Percentiles rank a stretch among this genome's conserved stretches.
These are phyloP conservation scores for Lathyrus oleraceus DNA, from an alignment of 306 rosid genomes.

Conservation along the genomic window DNA sequence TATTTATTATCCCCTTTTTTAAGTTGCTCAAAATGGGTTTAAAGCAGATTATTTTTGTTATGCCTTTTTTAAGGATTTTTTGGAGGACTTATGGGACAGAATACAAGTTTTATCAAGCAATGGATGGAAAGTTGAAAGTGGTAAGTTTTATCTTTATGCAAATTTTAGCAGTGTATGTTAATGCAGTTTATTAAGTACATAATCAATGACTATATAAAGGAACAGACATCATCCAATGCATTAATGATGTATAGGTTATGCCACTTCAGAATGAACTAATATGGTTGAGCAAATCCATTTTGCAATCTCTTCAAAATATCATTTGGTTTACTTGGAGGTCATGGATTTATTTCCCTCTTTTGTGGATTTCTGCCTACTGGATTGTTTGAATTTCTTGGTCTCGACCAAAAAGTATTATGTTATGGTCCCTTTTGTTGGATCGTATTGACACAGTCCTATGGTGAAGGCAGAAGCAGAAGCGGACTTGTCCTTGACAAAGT, in stretches of 20 bases:
- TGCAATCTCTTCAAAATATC: slow-evolving; percentile 15
- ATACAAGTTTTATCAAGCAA: slow-evolving; percentile 63
- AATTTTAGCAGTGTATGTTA: neutral
- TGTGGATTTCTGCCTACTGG: neutral
- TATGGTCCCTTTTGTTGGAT: too few relatives aligned
- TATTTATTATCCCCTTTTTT: neutral
- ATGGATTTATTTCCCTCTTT: neutral
- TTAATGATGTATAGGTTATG: neutral
- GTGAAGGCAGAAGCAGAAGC: too few relatives aligned
- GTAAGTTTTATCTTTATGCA: slow-evolving; percentile 42
- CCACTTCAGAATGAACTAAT: slow-evolving; percentile 5
- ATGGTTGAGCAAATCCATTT: slow-evolving; percentile 2
- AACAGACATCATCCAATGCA: neutral
- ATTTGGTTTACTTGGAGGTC: neutral
- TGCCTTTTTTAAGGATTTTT: slow-evolving; percentile 67
- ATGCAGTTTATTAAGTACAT: slow-evolving; percentile 1
- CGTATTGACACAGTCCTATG: too few relatives aligned
- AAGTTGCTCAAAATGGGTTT: slow-evolving; percentile 24
- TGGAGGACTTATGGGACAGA: slow-evolving; percentile 94
- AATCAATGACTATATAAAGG: neutral
- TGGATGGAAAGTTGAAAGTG: slow-evolving; percentile 98
- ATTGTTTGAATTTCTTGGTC: neutral
- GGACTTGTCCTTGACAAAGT: too few relatives aligned
- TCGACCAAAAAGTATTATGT: neutral
- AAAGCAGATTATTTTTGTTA: slow-evolving; percentile 7